Evolutionary conservation across 805 yeast genomes (phyloP), one percentile per base, ranked within the genome.

Genomic region (Teunomyces tritomae): DNA sequence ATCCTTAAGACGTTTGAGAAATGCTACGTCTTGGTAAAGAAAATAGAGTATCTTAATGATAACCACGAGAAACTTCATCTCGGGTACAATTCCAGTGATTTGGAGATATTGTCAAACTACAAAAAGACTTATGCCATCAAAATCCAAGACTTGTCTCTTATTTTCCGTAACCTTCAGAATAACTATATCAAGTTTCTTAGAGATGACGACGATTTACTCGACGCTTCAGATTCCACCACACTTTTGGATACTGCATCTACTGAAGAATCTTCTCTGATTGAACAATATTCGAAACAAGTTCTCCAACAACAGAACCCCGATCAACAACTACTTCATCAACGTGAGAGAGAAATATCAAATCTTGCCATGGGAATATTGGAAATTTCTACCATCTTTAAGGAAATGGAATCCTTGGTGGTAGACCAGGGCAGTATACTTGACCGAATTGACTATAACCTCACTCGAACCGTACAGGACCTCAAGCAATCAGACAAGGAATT

Each of bases 361-460:
- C 77, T 94, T 46, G 98, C 99, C 3, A 89, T 88, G 73, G 96
- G 97, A 44, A 96, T 94, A 39, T 71, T 92, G 35, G 99, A 94
- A 63, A 88, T 94, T 1, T 87, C 95, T 28, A 89, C 92, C 1
- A 92, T 94, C 39, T 94, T 94, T 72, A 86, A 87, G 62, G 98
- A 94, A 60, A 80, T 94, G 79, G 97, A 95, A 59, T 81, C 83
- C 33, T 75, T 94, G 77, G 88, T 94, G 37, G 86, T 94, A 47
- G 98, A 94, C 59, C 99, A 94, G 67, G 99, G 99, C 1, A 89
- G 97, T 0, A 78, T 94, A 39, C 74, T 94, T 50, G 99, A 94
- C 67, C 74, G 97, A 55, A 92, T 94, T 48, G 99, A 92, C 66
- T 94, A 92, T 64, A 94, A 94, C 62, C 70, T 94, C 49, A 86